phyloP scores from a whole-genome alignment of 345 rosid genomes.

The Bruguiera sexangula region DNA sequence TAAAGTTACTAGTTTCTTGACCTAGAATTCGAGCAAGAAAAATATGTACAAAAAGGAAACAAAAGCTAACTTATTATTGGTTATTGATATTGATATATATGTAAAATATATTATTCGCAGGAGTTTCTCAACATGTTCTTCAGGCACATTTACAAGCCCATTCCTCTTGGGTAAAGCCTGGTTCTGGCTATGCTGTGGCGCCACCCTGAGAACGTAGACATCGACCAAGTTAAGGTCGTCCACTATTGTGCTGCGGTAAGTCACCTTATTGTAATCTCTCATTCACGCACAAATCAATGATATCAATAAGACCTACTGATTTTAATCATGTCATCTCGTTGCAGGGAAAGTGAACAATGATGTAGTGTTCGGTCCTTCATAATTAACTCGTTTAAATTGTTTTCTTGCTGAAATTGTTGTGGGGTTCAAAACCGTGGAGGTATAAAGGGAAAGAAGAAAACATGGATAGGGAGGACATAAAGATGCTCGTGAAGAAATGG shows the following conservation, averaged over 20 bases:
- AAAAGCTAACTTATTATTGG: too few species aligned
- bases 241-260: slow-evolving; percentile 90
- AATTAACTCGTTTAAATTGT: neutral
- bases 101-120: slow-evolving; percentile 26
- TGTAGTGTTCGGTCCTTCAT: too few species aligned
- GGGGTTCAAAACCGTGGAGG: slow-evolving; percentile 95
- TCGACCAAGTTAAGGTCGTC: slow-evolving; percentile 61
- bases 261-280: neutral
- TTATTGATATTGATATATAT: neutral
- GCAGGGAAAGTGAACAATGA: neutral
- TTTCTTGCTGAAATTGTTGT: neutral
- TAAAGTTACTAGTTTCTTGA: neutral
- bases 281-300: neutral
- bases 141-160: slow-evolving; percentile 62
- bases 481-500: slow-evolving; percentile 66
- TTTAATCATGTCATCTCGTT: too few species aligned
- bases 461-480: slow-evolving; percentile 55
- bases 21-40: too few species aligned
- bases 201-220: slow-evolving; percentile 74
- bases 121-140: slow-evolving; percentile 84
- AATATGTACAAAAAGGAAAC: too few species aligned
- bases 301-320: too few species aligned
- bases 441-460: slow-evolving; percentile 74
- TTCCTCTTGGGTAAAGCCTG: slow-evolving; percentile 61
- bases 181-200: slow-evolving; percentile 92